Base-by-base conservation (phyloP, 2,329 filamentous ascomycete genomes). In the Sclerotinia nivalis region DNA sequence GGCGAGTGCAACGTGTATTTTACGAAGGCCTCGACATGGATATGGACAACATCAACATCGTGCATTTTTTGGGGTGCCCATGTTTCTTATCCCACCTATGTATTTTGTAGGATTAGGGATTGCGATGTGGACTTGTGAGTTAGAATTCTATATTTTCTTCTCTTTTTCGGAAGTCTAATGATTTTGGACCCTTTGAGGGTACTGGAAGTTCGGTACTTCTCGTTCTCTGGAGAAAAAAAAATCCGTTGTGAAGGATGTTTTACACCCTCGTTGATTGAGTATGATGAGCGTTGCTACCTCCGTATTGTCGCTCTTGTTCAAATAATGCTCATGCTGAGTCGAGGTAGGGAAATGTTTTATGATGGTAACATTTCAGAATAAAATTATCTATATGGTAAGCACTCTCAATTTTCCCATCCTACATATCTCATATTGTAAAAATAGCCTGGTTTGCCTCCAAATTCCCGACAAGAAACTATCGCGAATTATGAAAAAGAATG, bases 391-490 rank as follows among this genome's bases (percentile, higher is more conserved):
- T 10, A 70, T 67, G 59, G 61, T 66, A 58, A 66, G 61, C 22
- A 9, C 25, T 58, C 60, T 43, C 2, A 1, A 18, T 18, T 25
- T 1, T 40, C 37, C 28, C 43, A 12, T 40, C 15, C 34, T 15
- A n/a, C 18, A n/a, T 28, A n/a, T 66, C 68, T 69, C 37, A 69
- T 69, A n/a, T n/a, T 8, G 34, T 40, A 31, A n/a, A 94, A 93
- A 80, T 93, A 93, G 82, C 90, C 91, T 0, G 90, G 89, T 59
- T 80, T 93, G 65, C 91, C 91, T 25, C 91, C 91, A 2, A 90
- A 90, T 76, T 84, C 91, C 0, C 85, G 91, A 22, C 83, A 85
- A 34, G 89, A 93, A 80, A 88, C 81, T 69, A 89, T 94, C 50
- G 80, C 82, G 4, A 87, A 91, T 74, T 93, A 92, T 76, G 81